Percentiles rank a stretch among this genome's conserved stretches.
These are phyloP conservation scores for Juncus effusus DNA, from an alignment of 176 grass and related monocot species.

Conservation along the genomic window DNA sequence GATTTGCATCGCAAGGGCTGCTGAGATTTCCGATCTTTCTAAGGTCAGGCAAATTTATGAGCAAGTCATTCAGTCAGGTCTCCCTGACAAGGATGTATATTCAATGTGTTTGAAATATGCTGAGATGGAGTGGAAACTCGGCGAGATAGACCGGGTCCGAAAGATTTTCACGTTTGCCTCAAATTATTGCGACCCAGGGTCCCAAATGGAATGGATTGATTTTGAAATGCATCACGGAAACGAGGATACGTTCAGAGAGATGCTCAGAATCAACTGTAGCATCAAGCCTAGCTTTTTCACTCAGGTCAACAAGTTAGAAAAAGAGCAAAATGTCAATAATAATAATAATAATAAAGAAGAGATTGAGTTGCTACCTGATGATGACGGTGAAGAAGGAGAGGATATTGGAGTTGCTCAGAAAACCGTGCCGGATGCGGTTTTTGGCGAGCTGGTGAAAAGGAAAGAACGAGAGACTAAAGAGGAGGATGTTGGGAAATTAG, in stretches of 20 bases:
- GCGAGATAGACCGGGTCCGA: conserved; percentile 41
- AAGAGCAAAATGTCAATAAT: not conserved
- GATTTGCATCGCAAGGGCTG: conserved; percentile 46
- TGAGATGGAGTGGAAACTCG: conserved; percentile 26
- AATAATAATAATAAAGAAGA: conserved; percentile 61
- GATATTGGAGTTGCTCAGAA: conserved; percentile 65
- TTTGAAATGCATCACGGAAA: conserved; percentile 50
- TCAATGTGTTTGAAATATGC: too few relatives aligned
- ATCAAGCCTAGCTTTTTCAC: conserved; percentile 10
- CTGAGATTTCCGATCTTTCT: conserved; percentile 41
- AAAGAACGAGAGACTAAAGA: conserved; percentile 40
- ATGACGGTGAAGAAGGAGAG: conserved; percentile 48
- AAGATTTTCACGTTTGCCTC: conserved; percentile 36
- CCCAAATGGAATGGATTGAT: conserved; percentile 37
- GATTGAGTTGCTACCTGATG: conserved; percentile 78
- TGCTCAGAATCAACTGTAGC: conserved; percentile 35
- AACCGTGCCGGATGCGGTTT: conserved; percentile 66
- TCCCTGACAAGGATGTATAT: too few relatives aligned
- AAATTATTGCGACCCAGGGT: conserved; percentile 30
- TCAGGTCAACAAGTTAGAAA: conserved; percentile 32
- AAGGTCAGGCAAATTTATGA: conserved; percentile 38
- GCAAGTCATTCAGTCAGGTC: too few relatives aligned
- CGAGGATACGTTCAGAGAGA: conserved; percentile 51
- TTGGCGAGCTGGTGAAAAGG: conserved; percentile 71
- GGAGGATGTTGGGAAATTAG: conserved; percentile 58